A percentile compares a stretch with the other conserved stretches of the same genome.
Conservation (phyloP, 257 asterid species). For the Vinca minor region DNA sequence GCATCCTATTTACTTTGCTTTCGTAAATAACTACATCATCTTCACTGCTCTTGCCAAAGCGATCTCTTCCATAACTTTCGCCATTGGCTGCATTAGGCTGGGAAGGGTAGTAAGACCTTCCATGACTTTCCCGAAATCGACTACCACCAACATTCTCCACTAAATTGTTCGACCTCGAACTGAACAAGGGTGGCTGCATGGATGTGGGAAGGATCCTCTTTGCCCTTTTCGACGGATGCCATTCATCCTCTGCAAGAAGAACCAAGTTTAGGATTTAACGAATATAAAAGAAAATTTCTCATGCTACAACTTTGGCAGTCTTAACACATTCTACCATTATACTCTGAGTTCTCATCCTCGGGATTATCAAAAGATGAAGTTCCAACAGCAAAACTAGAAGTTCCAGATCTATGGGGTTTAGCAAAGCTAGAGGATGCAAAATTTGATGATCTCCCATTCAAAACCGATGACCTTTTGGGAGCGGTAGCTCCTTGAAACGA, state of each 20-base stretch:
- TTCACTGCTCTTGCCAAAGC: slow-evolving; percentile 20
- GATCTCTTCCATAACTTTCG: slow-evolving; percentile 26
- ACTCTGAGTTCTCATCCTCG: slow-evolving; percentile 18
- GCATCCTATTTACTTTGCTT: slow-evolving; percentile 44
- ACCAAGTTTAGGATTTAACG: slow-evolving; percentile 5
- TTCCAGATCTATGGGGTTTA: slow-evolving; percentile 24
- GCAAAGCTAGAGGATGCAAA: slow-evolving; percentile 1
- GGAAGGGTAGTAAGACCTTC: slow-evolving; percentile 28
- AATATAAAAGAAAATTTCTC: slow-evolving; percentile 2
- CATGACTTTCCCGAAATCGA: slow-evolving; percentile 39
- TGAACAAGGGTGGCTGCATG: slow-evolving; percentile 31
- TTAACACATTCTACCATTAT: slow-evolving; percentile 23
- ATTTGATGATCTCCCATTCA: slow-evolving; percentile 36
- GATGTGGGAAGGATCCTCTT: slow-evolving; percentile 52
- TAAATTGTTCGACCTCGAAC: slow-evolving; percentile 23
- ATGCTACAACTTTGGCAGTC: slow-evolving; percentile 3
- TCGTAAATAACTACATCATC: slow-evolving; percentile 32
- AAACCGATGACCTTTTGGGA: slow-evolving; percentile 29
- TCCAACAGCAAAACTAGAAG: slow-evolving; percentile 28
- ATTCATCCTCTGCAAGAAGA: slow-evolving; percentile 23
- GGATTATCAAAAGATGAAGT: slow-evolving; percentile 33
- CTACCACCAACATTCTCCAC: slow-evolving; percentile 44
- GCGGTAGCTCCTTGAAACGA: slow-evolving; percentile 27
- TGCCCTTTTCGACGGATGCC: slow-evolving; percentile 27
- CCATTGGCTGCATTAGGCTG: slow-evolving; percentile 41